Evolutionary conservation across 495 filamentous ascomycete species (phyloP), one percentile per base, ranked within the genome.

Genomic region (Glarea lozoyensis): DNA sequence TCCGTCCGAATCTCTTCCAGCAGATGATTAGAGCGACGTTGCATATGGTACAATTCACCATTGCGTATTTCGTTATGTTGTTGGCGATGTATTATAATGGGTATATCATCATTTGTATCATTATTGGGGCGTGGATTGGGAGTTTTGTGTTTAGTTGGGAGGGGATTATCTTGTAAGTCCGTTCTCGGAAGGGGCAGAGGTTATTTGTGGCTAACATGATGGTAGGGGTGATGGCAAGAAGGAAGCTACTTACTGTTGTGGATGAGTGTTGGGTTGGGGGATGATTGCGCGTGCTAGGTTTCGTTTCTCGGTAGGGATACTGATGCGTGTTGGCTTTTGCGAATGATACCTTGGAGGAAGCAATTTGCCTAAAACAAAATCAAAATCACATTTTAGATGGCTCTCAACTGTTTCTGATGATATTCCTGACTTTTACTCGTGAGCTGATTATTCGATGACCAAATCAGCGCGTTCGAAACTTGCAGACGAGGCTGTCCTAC

Each of bases 11-110:
- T 3, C 20, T 73, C 1, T 43, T 66, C 12, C 74, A 86, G 54
- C 82, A 86, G 46, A 53, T 63, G 2, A 51, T 82, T 13, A 73
- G 82, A 2, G 74, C 80, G 0, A 25, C 70, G 23, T 46, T 88
- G 19, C 76, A 85, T 52, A 79, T 74, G 65, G 9, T 75, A 13
- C 81, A 84, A 48, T 83, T 86, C 53, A 76, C 73, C 0, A 69
- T 81, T 4, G 80, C 79, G n/a, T 88, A 86, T 52, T 73, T 84
- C 51, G 58, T 85, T 42, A 84, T 85, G 80, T 57, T 86, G 40
- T 60, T 74, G 13, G 51, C 51, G 9, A 65, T 65, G 60, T 61
- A 61, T 40, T 60, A 57, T 25, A 60, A 57, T 41, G 46, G 69
- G 0, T 82, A 78, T 49, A 66, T 79, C 37, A 75, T 81, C 36